A percentile compares a stretch with the other conserved stretches of the same genome.
These are phyloP conservation scores for Tylopilus vinaceipallidus DNA, from an alignment of 768 basidiomycete species.

Conservation along the genomic window DNA sequence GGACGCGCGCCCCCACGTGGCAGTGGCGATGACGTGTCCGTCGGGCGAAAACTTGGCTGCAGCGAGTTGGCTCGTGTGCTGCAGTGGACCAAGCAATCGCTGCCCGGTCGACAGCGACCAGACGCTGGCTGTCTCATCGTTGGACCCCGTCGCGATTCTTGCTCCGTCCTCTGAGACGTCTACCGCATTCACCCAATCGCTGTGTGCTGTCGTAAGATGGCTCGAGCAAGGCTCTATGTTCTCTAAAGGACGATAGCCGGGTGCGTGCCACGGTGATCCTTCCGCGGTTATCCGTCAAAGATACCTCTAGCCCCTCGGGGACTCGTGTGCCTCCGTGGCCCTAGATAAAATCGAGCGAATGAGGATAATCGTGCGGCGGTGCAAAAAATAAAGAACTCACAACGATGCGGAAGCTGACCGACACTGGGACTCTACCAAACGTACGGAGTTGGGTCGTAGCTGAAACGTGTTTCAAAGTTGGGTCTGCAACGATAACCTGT, in stretches of 20 bases:
- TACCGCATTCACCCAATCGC: too few relatives aligned
- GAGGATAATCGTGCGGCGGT: neutral
- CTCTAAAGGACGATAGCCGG: neutral
- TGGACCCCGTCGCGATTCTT: too few relatives aligned
- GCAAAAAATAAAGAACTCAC: neutral
- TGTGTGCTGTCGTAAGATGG: neutral
- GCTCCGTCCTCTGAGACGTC: too few relatives aligned
- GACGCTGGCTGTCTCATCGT: too few relatives aligned
- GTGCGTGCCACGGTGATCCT: neutral
- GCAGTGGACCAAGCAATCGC: too few relatives aligned
- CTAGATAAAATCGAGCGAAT: neutral
- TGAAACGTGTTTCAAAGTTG: slow-evolving; percentile 5
- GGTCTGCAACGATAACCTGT: slow-evolving; percentile 11
- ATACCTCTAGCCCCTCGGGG: slow-evolving; percentile 2
- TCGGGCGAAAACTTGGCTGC: too few relatives aligned
- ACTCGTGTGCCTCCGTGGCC: neutral
- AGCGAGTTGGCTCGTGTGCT: too few relatives aligned
- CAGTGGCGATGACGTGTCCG: too few relatives aligned
- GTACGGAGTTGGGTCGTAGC: slow-evolving; percentile 9
- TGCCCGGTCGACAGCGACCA: too few relatives aligned
- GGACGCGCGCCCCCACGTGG: too few relatives aligned
- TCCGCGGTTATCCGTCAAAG: slow-evolving; percentile 5
- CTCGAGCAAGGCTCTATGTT: neutral
- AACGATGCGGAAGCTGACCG: neutral
- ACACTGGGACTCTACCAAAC: neutral